Conservation (phyloP, 2,329 filamentous ascomycete species). For the Neoascochyta sp. region DNA sequence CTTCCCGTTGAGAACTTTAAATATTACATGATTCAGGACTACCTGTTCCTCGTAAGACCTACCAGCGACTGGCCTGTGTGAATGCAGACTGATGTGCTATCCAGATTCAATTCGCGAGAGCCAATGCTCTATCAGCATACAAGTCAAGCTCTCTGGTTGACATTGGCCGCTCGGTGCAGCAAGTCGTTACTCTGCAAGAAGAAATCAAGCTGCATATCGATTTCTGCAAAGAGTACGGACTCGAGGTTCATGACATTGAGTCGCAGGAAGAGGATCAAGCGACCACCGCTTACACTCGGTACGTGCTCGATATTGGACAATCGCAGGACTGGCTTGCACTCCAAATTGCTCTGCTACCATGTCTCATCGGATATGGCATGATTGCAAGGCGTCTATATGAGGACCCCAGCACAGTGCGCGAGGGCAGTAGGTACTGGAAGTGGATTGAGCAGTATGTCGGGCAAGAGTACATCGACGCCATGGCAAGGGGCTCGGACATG, state of each 20-base stretch:
- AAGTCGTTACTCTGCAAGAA: constrained; percentile 70
- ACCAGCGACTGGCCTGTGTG: neutral
- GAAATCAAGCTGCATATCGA: constrained; percentile 79
- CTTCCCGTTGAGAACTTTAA: constrained; percentile 77
- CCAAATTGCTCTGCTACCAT: constrained; percentile 80
- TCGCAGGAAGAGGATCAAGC: constrained; percentile 70
- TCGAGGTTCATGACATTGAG: constrained; percentile 70
- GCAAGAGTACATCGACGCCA: constrained; percentile 72
- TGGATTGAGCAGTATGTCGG: constrained; percentile 90
- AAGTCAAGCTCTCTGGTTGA: constrained; percentile 73
- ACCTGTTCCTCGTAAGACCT: constrained; percentile 71
- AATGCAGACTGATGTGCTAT: constrained; percentile 10
- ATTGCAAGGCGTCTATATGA: constrained; percentile 69
- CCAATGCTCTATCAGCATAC: constrained; percentile 80
- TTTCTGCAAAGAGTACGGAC: constrained; percentile 78
- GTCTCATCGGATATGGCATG: constrained; percentile 81
- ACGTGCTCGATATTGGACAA: constrained; percentile 83
- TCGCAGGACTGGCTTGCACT: constrained; percentile 85
- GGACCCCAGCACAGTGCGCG: constrained; percentile 56
- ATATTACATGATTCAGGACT: constrained; percentile 87
- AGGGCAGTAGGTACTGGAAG: constrained; percentile 74
- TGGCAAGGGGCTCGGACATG: constrained; percentile 65
- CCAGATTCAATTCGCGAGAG: constrained; percentile 80
- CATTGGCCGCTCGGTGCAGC: constrained; percentile 65
- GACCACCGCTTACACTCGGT: constrained; percentile 77